phyloP scores from a whole-genome alignment of 495 filamentous ascomycete species.

The Astrocystis sublimbata region DNA sequence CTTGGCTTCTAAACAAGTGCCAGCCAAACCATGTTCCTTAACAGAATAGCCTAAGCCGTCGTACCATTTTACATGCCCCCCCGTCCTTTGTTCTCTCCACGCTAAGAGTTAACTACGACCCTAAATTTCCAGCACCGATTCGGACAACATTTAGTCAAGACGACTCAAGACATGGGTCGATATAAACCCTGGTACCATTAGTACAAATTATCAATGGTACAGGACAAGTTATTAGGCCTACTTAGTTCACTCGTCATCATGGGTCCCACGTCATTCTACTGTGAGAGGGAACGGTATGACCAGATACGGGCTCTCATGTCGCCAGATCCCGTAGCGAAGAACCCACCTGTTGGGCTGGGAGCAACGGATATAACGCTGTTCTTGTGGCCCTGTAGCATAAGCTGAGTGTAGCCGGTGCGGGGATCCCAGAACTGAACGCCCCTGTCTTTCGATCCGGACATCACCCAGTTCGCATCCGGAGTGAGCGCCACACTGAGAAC shows the following conservation, averaged over 20 bases:
- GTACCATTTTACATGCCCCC: slow-evolving; percentile 1
- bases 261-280: background rate
- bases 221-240: background rate
- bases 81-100: background rate
- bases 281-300: slow-evolving; percentile 58
- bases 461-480: slow-evolving; percentile 84
- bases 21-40: background rate
- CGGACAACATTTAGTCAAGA: background rate
- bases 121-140: background rate
- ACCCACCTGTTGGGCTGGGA: slow-evolving; percentile 74
- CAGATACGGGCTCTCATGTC: slow-evolving; percentile 92
- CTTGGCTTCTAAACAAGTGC: background rate
- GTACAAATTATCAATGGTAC: too few relatives aligned
- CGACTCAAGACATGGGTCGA: background rate
- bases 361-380: slow-evolving; percentile 91
- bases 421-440: slow-evolving; percentile 95
- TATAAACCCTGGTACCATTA: too few relatives aligned
- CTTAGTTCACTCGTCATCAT: background rate
- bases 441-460: slow-evolving; percentile 87
- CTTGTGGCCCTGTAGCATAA: slow-evolving; percentile 93
- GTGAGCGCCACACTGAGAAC: slow-evolving; percentile 87
- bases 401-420: slow-evolving; percentile 78
- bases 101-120: background rate
- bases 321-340: slow-evolving; percentile 86
- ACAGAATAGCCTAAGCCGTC: slow-evolving; percentile 11